Evolutionary conservation across 2,329 filamentous ascomycete genomes (phyloP).

Genomic region (Xylaria sp.): DNA sequence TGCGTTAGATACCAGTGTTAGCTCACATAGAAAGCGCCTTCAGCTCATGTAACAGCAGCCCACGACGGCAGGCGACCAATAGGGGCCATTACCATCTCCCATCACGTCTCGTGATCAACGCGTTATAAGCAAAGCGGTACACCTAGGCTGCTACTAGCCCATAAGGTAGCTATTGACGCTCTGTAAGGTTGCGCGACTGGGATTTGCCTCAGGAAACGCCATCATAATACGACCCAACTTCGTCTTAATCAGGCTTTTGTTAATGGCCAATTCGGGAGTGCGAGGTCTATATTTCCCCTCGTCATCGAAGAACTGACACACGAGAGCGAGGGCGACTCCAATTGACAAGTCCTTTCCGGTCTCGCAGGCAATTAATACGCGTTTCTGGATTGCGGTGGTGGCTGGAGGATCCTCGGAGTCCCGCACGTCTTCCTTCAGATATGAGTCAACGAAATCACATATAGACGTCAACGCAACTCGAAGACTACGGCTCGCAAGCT

Average conservation of each 20-base stretch:
- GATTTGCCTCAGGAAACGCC: conserved; percentile 81
- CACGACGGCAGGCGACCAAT: neutral
- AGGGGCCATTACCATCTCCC: neutral
- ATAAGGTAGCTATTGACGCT: conserved; percentile 93
- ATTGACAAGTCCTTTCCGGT: conserved; percentile 84
- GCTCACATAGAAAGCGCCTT: neutral
- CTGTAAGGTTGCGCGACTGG: conserved; percentile 85
- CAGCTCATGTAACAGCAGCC: neutral
- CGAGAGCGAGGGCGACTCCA: conserved; percentile 77
- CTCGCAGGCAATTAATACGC: conserved; percentile 73
- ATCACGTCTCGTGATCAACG: neutral
- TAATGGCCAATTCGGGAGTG: conserved; percentile 54
- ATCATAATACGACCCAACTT: conserved; percentile 85
- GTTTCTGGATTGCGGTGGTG: conserved; percentile 1
- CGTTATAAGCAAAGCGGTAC: neutral
- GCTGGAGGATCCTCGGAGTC: neutral
- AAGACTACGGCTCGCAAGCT: conserved; percentile 85
- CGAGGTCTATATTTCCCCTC: conserved; percentile 57
- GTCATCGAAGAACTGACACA: conserved; percentile 78
- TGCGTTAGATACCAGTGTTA: neutral
- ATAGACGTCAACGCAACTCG: conserved; percentile 74
- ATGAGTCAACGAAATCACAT: conserved; percentile 62
- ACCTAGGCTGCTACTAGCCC: conserved; percentile 48
- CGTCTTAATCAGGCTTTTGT: conserved; percentile 81
- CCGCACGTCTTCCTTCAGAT: conserved; percentile 45